A percentile compares a stretch with the other conserved stretches of the same genome.
phyloP scores from a whole-genome alignment of 768 basidiomycete species.

The Amanita pallidorosea region DNA sequence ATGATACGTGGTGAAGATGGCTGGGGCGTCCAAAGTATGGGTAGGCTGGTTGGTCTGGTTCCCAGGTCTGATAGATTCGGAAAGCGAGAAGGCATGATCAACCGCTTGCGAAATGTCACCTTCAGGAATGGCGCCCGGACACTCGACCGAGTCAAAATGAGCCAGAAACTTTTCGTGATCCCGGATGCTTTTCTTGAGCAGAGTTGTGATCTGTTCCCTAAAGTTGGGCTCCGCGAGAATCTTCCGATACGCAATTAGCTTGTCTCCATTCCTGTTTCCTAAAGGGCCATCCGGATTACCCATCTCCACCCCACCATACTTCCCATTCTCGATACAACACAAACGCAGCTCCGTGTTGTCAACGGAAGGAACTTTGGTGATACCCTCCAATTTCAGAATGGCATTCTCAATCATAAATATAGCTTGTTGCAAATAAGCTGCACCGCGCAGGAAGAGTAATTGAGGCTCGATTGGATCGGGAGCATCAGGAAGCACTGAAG shows the following conservation, averaged over 20 bases:
- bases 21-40: slow-evolving; percentile 32
- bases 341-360: slow-evolving; percentile 73
- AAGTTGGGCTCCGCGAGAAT: slow-evolving; percentile 45
- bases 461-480: slow-evolving; percentile 86
- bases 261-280: slow-evolving; percentile 45
- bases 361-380: slow-evolving; percentile 43
- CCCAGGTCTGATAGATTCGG: slow-evolving; percentile 59
- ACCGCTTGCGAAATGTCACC: slow-evolving; percentile 41
- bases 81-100: slow-evolving; percentile 59
- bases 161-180: slow-evolving; percentile 80
- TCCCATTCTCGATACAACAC: slow-evolving; percentile 64
- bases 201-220: slow-evolving; percentile 45
- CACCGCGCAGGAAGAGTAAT: slow-evolving; percentile 72
- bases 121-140: slow-evolving; percentile 18
- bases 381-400: slow-evolving; percentile 59
- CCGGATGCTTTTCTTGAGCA: slow-evolving; percentile 66
- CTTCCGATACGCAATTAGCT: slow-evolving; percentile 52
- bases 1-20: slow-evolving; percentile 83
- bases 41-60: slow-evolving; percentile 25
- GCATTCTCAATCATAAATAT: slow-evolving; percentile 64
- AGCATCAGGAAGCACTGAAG: slow-evolving; percentile 64
- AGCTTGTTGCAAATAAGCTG: slow-evolving; percentile 75
- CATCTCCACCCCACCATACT: slow-evolving; percentile 80
- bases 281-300: slow-evolving; percentile 73
- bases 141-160: slow-evolving; percentile 72